Percentiles rank a stretch among this genome's conserved stretches.
Conservation (phyloP, 805 yeast species). For the Saturnispora mendoncae region DNA sequence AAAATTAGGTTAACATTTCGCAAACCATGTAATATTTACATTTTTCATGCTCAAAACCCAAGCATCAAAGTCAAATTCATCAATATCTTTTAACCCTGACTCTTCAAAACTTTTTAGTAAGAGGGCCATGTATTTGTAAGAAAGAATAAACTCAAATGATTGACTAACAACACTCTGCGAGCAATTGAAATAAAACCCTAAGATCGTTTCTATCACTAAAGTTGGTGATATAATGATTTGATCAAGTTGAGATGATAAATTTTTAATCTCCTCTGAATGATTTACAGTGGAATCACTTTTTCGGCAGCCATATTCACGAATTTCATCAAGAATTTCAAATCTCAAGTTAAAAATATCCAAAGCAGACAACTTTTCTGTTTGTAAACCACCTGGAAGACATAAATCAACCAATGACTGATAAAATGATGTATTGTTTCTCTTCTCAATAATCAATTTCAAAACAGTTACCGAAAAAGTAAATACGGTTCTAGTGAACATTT, state of each 20-base stretch:
- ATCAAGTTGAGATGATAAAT: conserved; percentile 11
- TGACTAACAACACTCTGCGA: conserved; percentile 22
- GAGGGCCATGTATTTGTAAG: conserved; percentile 21
- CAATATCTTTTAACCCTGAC: conserved; percentile 6
- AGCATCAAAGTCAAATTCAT: conserved; percentile 7
- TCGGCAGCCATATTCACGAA: conserved; percentile 1
- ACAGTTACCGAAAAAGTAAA: conserved; percentile 14
- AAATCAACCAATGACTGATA: not conserved
- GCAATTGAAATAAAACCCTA: conserved; percentile 25
- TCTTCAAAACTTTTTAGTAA: conserved; percentile 11
- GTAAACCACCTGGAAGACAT: not conserved
- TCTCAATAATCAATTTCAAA: conserved; percentile 11
- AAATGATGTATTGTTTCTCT: conserved; percentile 2
- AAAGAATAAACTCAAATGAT: conserved; percentile 23
- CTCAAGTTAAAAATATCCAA: conserved; percentile 10
- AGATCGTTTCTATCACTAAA: conserved; percentile 17
- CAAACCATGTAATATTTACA: conserved; percentile 1
- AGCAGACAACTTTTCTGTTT: conserved; percentile 5
- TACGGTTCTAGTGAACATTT: conserved; percentile 16
- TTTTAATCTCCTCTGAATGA: conserved; percentile 2
- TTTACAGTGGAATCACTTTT: not conserved
- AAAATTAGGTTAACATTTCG: not conserved
- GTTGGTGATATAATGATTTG: conserved; percentile 15
- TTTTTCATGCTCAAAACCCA: not conserved
- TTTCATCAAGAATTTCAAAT: conserved; percentile 6